Evolutionary conservation across 495 filamentous ascomycete species (phyloP), one percentile per base, ranked within the genome.

Genomic region (Xylaria cubensis): DNA sequence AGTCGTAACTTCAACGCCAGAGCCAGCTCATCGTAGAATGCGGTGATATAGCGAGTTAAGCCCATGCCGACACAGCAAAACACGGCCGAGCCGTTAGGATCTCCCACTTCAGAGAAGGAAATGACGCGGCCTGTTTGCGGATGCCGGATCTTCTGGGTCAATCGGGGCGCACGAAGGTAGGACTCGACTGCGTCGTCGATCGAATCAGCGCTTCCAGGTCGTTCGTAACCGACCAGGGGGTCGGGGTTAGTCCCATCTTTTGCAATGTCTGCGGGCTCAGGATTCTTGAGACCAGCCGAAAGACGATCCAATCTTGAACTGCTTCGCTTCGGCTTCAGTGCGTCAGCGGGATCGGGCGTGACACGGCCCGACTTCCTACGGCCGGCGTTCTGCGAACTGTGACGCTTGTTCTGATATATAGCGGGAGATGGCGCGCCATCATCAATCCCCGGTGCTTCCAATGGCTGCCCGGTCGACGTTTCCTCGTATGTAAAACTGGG

Each of bases 1-100:
- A 99, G 86, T 42, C 96, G 89, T 64, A 99, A 84, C 74, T 93
- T 95, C 53, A 99, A 86, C 0, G 94, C 94, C 73, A 92, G 84
- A 19, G 97, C 96, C 71, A 99, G 86, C 78, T 99, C 95, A 80
- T 99, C 96, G 76, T 99, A 99, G 76, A 99, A 99, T 6, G 94
- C 94, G 73, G 93, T 97, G 66, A 99, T 90, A 79, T 97, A 98
- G 79, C 96, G 90, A 7, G 96, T 99, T 69, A 99, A 79, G 1
- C 96, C 96, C 96, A 99, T 99, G 39, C 96, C 96, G 12, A 99
- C 93, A 79, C 97, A 99, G 80, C 94, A 95, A 56, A 99, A 93
- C 29, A 99, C 93, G 9, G 94, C 95, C 77, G 91, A 94, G 12
- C 96, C 96, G 64, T 93, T 89, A 0, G 94, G 92, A 76, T 98